Conservation (phyloP, 192 early-diverging fungal species). For the Cladochytrium replicatum region DNA sequence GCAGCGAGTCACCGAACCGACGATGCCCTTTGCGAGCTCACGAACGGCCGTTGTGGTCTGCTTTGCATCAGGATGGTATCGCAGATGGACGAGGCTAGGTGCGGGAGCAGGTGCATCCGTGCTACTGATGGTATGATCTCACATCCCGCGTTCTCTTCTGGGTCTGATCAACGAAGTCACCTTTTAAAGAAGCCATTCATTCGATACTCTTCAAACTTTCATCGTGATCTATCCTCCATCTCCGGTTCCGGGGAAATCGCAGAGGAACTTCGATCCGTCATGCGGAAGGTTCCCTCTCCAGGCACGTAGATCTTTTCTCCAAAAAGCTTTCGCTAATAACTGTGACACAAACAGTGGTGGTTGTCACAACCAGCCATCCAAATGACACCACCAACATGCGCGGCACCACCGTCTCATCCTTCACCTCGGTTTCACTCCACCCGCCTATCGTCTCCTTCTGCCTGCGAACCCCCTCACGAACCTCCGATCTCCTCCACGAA, state of each 20-base stretch:
- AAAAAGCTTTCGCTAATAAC: neutral
- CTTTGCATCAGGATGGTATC: too few species aligned
- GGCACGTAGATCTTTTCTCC: conserved; percentile 14
- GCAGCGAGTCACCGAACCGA: too few species aligned
- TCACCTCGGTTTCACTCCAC: conserved; percentile 51
- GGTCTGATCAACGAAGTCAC: too few species aligned
- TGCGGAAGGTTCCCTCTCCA: conserved; percentile 53
- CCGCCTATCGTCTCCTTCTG: conserved; percentile 55
- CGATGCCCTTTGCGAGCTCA: too few species aligned
- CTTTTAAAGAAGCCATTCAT: too few species aligned
- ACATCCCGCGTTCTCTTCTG: too few species aligned
- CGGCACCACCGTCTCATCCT: conserved; percentile 58
- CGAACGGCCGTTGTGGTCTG: too few species aligned
- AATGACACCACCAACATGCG: conserved; percentile 25
- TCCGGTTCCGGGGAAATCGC: conserved; percentile 8
- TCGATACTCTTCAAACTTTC: too few species aligned
- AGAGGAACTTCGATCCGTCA: conserved; percentile 37
- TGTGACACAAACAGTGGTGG: conserved; percentile 12
- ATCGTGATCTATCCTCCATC: too few species aligned
- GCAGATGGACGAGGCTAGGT: too few species aligned
- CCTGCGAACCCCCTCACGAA: conserved; percentile 51
- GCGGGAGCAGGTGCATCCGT: too few species aligned
- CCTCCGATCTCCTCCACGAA: conserved; percentile 38
- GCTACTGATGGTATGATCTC: too few species aligned
- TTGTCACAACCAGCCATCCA: conserved; percentile 35